A percentile compares a stretch with the other conserved stretches of the same genome.
Conservation (phyloP, 129 eudicot genomes). For the Centaurea solstitialis region DNA sequence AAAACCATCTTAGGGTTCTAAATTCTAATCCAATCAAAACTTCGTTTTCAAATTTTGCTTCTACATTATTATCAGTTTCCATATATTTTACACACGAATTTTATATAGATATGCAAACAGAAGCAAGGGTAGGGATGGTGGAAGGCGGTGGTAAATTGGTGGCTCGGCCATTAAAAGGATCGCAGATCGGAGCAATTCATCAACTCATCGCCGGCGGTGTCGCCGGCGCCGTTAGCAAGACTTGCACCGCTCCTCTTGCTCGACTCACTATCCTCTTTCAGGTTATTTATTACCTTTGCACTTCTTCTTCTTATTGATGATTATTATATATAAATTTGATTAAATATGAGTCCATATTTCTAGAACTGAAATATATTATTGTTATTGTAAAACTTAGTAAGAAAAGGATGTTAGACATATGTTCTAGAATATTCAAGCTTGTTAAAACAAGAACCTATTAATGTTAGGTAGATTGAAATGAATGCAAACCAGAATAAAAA, state of each 20-base stretch:
- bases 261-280: slow-evolving; percentile 94
- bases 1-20: slow-evolving; percentile 19
- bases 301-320: background rate
- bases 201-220: slow-evolving; percentile 93
- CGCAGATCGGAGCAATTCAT: slow-evolving; percentile 68
- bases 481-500: background rate
- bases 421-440: slow-evolving; percentile 3
- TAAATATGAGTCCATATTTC: background rate
- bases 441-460: background rate
- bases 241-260: slow-evolving; percentile 95
- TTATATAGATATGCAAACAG: slow-evolving; percentile 64
- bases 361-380: background rate
- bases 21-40: background rate
- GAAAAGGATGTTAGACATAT: background rate
- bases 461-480: background rate
- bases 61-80: slow-evolving; percentile 15
- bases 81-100: background rate
- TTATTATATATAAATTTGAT: background rate
- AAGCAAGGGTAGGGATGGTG: slow-evolving; percentile 76
- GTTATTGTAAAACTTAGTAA: background rate
- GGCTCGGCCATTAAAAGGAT: slow-evolving; percentile 43
- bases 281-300: slow-evolving; percentile 42
- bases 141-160: slow-evolving; percentile 61
- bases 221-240: slow-evolving; percentile 95
- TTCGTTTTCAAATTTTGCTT: background rate